phyloP scores from a whole-genome alignment of 208 protist genomes.

The Naegleria lovaniensis region DNA sequence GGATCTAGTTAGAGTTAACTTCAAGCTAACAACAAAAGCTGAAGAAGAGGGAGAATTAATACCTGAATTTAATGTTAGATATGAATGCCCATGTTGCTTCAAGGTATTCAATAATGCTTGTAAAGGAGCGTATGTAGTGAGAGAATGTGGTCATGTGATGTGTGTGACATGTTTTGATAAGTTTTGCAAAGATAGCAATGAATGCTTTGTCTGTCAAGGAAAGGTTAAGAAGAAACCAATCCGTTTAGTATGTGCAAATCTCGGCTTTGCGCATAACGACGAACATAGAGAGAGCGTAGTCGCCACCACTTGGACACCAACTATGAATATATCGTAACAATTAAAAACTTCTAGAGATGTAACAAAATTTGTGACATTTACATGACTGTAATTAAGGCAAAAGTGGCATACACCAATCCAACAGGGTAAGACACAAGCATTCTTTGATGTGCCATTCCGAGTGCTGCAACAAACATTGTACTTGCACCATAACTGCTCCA shows the following conservation, averaged over 20 bases:
- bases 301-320: no score
- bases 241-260: no score
- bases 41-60: not conserved
- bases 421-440: slow-evolving; percentile 20
- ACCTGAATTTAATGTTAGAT: not conserved
- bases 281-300: no score
- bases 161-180: not conserved
- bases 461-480: not conserved
- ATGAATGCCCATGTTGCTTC: not conserved
- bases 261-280: no score
- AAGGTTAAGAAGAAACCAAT: no score
- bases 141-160: not conserved
- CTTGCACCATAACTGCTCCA: not conserved
- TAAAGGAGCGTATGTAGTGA: not conserved
- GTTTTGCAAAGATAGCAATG: not conserved
- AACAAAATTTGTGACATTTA: not conserved
- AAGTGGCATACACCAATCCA: slow-evolving; percentile 5
- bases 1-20: not conserved
- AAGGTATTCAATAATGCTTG: not conserved
- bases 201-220: not conserved
- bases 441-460: not conserved
- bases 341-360: no score
- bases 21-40: not conserved
- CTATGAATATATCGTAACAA: no score
- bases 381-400: slow-evolving; percentile 28